Base-by-base conservation (phyloP, 352 stramenopile species). In the Globisporangium alternatum region DNA sequence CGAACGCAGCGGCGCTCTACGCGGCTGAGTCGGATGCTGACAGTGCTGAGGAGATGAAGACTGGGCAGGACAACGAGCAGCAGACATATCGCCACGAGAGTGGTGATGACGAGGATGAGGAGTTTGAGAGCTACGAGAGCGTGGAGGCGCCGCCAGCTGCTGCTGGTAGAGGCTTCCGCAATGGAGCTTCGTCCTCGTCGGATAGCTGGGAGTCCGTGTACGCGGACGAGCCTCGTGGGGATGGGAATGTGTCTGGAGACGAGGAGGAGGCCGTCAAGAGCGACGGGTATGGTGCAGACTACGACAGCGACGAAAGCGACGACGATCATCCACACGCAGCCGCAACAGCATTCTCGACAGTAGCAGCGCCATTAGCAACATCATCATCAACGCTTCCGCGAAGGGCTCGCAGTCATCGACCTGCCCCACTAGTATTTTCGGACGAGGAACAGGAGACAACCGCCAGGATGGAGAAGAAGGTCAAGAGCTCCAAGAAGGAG, bases 231-330 rank as follows among this genome's bases (percentile, higher is more conserved):
- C 2, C 39, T 45, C 44, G 52, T 10, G 53, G 52, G 6, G 44
- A 37, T 41, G n/a, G n/a, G 15, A 35, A 56, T 19, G 44, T 43
- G 5, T 31, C 25, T 43, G 67, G 68, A 39, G 52, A 61, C 31
- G 64, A 76, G 13, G 56, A 56, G 8, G 57, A 53, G 3, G 15
- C 31, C 9, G 62, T 60, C 13, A 70, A 73, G 35, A 77, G 66
- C 35, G 79, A 86, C n/a, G 83, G 80, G 1, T 90, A 91, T 53
- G 75, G 81, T 3, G 82, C 75, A 35, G 81, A 91, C 62, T 84
- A 85, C 57, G 84, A 91, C 48, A 90, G 80, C 49, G 68, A 83
- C 6, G 77, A 82, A 65, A 90, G 78, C 45, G 77, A 85, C 9
- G 74, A 81, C 30, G 77, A 83, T 28, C 51, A 57, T 30, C n/a